These are phyloP conservation scores for Phylloporus sp. DNA, from an alignment of 768 basidiomycete genomes.

Conservation along the genomic window DNA sequence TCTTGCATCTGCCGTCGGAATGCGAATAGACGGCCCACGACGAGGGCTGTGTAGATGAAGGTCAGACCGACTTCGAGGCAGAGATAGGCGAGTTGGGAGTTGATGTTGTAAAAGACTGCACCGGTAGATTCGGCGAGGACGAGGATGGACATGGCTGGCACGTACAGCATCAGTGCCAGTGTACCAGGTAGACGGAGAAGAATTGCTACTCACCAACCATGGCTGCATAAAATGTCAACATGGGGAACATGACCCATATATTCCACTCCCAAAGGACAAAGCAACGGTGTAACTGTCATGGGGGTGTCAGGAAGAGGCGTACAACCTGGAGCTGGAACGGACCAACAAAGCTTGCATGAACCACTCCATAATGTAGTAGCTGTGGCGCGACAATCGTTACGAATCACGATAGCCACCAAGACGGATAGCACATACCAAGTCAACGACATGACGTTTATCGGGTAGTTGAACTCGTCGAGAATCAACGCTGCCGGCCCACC, in stretches of 20 bases:
- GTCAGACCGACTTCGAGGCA: constrained; percentile 29
- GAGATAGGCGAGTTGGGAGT: constrained; percentile 26
- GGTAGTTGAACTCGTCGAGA: constrained; percentile 9
- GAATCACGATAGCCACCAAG: neutral
- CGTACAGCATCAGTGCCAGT: neutral
- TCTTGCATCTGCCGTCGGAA: constrained; percentile 14
- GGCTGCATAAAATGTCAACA: constrained; percentile 10
- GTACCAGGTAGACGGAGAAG: neutral
- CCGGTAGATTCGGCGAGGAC: constrained; percentile 11
- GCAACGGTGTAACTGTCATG: constrained; percentile 15
- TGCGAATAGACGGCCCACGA: constrained; percentile 26
- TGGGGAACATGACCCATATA: constrained; percentile 12
- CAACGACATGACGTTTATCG: constrained; percentile 20
- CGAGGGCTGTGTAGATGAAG: constrained; percentile 29
- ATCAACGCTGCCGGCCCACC: constrained; percentile 15
- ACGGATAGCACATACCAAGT: constrained; percentile 12
- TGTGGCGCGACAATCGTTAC: neutral
- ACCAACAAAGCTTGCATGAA: constrained; percentile 26
- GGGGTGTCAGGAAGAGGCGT: neutral
- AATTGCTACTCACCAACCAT: constrained; percentile 11
- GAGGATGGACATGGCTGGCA: constrained; percentile 14
- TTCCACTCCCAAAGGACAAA: constrained; percentile 13
- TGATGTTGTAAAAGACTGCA: constrained; percentile 16
- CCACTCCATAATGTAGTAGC: constrained; percentile 30
- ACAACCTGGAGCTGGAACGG: neutral